Base-by-base conservation (phyloP, 2,329 filamentous ascomycete genomes). In the Alternaria alternata region DNA sequence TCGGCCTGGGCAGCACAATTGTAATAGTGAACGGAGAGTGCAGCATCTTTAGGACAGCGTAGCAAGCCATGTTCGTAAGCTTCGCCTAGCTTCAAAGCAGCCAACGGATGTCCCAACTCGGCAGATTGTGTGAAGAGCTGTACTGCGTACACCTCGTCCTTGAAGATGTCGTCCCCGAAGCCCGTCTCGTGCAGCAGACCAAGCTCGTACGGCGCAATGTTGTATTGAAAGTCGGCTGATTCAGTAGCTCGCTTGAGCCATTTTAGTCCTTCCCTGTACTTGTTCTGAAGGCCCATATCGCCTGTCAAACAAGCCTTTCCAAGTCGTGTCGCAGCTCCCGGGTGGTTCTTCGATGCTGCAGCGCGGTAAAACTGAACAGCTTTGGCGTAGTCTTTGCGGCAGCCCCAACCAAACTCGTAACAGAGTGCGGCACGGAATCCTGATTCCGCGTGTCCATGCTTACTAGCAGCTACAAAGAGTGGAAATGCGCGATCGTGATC, bases 381-480 rank as follows among this genome's bases (percentile, higher is more conserved):
- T 80, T 97, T 97, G 51, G 91, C 88, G 58, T 91, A 91, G 73
- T 97, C 93, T 73, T 93, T 93, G 58, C 93, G 89, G 72, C 91
- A 96, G 41, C 95, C 95, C 95, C 95, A 99, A 63, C 94, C 95
- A 79, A 97, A 98, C 79, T 99, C 95, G 81, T 98, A 98, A 82
- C 94, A 97, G 57, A 99, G 84, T 16, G 91, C 95, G 53, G 94
- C 91, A 56, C 95, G 91, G 80, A 97, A 99, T 36, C 90, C 94
- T 57, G 95, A 95, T 82, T 99, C 95, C 48, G 95, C 93, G 78
- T 99, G 95, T 32, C 95, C 95, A 80, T 97, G 95, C 81, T 98
- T 99, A 72, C 92, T 94, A 8, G 95, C 95, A 16, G 95, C 88
- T 38, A 97, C 86, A 75, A 99, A 99, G 30, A 98, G 87, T 8